A percentile compares a stretch with the other conserved stretches of the same genome.
These are phyloP conservation scores for Diplocarpon rosae DNA, from an alignment of 2,329 filamentous ascomycete genomes.

Conservation along the genomic window DNA sequence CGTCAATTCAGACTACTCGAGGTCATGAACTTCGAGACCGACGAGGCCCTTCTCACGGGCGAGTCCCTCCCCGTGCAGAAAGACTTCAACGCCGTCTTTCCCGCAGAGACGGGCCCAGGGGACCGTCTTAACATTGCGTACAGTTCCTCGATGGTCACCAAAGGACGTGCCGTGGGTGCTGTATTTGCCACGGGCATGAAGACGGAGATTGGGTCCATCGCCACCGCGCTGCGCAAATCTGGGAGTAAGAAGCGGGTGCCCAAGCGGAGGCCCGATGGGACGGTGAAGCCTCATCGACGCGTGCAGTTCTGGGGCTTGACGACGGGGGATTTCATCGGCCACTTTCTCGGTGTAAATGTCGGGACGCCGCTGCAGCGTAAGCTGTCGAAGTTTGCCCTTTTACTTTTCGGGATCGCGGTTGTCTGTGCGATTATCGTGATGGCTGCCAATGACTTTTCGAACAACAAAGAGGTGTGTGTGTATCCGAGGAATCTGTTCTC, in stretches of 20 bases:
- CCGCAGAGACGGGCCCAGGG: slow-evolving; percentile 42
- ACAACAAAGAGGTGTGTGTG: slow-evolving; percentile 31
- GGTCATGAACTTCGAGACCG: slow-evolving; percentile 44
- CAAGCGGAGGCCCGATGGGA: slow-evolving; percentile 38
- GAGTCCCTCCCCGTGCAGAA: slow-evolving; percentile 50
- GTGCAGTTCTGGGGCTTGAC: slow-evolving; percentile 32
- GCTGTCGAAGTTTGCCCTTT: slow-evolving; percentile 51
- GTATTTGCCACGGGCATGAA: slow-evolving; percentile 49
- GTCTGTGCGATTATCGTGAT: slow-evolving; percentile 55
- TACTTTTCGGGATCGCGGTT: slow-evolving; percentile 52
- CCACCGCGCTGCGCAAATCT: slow-evolving; percentile 43
- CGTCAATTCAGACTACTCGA: slow-evolving; percentile 33
- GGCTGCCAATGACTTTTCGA: slow-evolving; percentile 43
- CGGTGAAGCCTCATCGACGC: slow-evolving; percentile 38
- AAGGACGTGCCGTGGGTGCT: slow-evolving; percentile 48
- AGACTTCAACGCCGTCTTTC: slow-evolving; percentile 37
- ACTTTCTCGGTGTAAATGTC: slow-evolving; percentile 51
- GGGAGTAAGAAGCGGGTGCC: slow-evolving; percentile 36
- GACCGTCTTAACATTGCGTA: slow-evolving; percentile 52
- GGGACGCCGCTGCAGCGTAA: slow-evolving; percentile 59
- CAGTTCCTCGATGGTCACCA: slow-evolving; percentile 50
- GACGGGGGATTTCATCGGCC: slow-evolving; percentile 42
- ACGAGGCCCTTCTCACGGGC: slow-evolving; percentile 52
- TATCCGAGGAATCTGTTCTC: background rate
- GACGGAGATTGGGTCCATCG: slow-evolving; percentile 56